Evolutionary conservation across 345 rosid species (phyloP).

Genomic region (Gossypium thurberi): DNA sequence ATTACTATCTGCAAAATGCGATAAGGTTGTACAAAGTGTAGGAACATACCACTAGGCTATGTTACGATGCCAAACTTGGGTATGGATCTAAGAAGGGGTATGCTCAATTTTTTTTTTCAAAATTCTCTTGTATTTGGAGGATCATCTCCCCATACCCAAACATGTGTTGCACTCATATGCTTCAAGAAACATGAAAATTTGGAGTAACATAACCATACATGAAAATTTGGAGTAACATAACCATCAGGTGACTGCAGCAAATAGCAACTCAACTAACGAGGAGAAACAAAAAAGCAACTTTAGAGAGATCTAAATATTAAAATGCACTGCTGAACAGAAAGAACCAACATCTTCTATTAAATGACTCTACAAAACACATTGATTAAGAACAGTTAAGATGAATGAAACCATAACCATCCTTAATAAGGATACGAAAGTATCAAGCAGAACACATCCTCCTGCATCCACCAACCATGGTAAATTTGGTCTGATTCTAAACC

Average conservation of each 20-base stretch:
- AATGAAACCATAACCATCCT: neutral
- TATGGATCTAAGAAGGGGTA: no score
- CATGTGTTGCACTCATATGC: no score
- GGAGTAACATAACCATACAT: neutral
- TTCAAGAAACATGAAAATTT: no score
- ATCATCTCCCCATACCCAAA: no score
- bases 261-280: neutral
- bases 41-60: neutral
- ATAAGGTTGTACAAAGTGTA: constrained; percentile 23
- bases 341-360: neutral
- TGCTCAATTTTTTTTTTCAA: no score
- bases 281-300: neutral
- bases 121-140: no score
- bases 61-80: no score
- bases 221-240: no score
- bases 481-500: constrained; percentile 62
- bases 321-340: neutral
- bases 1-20: constrained; percentile 51
- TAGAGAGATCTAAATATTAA: neutral
- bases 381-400: neutral
- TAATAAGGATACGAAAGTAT: constrained; percentile 54
- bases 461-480: constrained; percentile 89
- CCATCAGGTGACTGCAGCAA: neutral
- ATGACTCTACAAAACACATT: neutral
- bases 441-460: constrained; percentile 75